A percentile compares a stretch with the other conserved stretches of the same genome.
phyloP scores from a whole-genome alignment of 352 stramenopile genomes.

The Pilasporangium apinafurcum region DNA sequence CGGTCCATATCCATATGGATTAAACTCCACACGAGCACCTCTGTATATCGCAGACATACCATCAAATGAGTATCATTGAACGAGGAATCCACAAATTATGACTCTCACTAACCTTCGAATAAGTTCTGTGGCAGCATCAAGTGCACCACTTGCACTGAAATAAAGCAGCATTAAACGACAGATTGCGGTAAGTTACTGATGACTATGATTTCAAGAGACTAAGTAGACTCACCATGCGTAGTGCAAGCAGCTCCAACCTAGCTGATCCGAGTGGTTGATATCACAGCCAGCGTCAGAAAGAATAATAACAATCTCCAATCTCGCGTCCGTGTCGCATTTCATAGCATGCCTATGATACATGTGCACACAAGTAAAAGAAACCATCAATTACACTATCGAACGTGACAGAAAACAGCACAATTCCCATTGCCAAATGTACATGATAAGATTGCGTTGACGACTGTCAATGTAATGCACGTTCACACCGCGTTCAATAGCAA shows the following conservation, averaged over 20 bases:
- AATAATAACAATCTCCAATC: constrained; percentile 80
- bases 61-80: not conserved
- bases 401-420: not conserved
- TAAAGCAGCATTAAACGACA: not conserved
- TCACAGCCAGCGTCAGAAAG: constrained; percentile 77
- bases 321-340: constrained; percentile 79
- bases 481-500: constrained; percentile 81
- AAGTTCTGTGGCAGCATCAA: constrained; percentile 69
- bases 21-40: constrained; percentile 65
- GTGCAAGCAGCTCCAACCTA: constrained; percentile 83
- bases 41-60: no score
- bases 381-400: not conserved
- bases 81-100: not conserved
- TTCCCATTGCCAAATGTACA: constrained; percentile 23
- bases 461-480: constrained; percentile 71
- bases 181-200: not conserved
- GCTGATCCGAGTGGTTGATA: constrained; percentile 79
- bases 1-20: constrained; percentile 80
- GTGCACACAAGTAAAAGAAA: not conserved
- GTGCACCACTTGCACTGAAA: constrained; percentile 55
- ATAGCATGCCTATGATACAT: constrained; percentile 36
- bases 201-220: not conserved
- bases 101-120: constrained; percentile 34
- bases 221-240: constrained; percentile 64
- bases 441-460: constrained; percentile 75